phyloP scores from a whole-genome alignment of 805 yeast genomes.

The Blastobotrys chiropterorum region DNA sequence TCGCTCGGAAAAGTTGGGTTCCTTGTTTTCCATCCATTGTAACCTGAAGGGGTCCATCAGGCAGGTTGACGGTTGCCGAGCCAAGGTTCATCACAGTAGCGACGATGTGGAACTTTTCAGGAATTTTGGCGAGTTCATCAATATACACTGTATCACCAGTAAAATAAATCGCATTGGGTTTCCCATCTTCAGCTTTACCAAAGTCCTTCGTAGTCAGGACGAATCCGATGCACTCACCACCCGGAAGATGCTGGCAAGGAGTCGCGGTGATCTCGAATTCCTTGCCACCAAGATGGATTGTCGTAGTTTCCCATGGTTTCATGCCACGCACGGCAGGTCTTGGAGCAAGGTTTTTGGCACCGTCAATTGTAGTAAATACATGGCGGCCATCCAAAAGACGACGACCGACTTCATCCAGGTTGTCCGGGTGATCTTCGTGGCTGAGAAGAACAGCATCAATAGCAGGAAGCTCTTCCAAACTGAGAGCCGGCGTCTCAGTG shows the following conservation, averaged over 20 bases:
- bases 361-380: conserved; percentile 1
- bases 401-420: background rate
- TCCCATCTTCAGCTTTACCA: background rate
- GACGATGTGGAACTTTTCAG: background rate
- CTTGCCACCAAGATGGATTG: background rate
- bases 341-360: conserved; percentile 1
- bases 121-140: background rate
- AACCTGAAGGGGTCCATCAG: background rate
- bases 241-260: conserved; percentile 3
- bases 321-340: conserved; percentile 1
- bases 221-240: conserved; percentile 2
- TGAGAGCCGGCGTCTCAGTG: background rate
- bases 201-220: background rate
- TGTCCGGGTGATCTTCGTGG: conserved; percentile 3
- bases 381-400: conserved; percentile 1
- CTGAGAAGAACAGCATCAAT: conserved; percentile 3
- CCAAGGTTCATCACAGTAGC: background rate
- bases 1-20: background rate
- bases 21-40: conserved; percentile 2
- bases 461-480: background rate
- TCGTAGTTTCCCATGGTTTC: conserved; percentile 2
- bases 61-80: background rate
- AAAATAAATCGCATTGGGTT: conserved; percentile 1
- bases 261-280: background rate
- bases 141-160: conserved; percentile 3